Base-by-base conservation (phyloP, 108 stramenopile species). In the Asterionellopsis glacialis region DNA sequence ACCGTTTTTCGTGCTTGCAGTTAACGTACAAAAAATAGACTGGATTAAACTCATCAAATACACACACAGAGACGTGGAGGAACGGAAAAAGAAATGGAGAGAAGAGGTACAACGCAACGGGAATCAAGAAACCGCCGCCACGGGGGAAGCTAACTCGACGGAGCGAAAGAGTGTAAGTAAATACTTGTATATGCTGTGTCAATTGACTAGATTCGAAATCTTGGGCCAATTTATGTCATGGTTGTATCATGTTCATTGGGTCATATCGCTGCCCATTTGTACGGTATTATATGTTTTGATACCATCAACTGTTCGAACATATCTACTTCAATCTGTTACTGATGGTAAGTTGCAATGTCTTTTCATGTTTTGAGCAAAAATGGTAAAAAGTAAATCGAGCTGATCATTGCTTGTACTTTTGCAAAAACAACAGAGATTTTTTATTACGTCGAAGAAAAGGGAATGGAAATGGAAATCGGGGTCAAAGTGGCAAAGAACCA, bases 381-480 rank as follows among this genome's bases (percentile, higher is more conserved):
- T 48, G 1, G 16, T 43, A 19, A 16, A 48, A 2, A 48, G 9
- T 16, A 4, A 16, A 19, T 19, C 21, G 47, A 7, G 21, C 47
- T 67, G 21, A 14, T 3, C 1, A 42, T 14, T 18, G 44, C 21
- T n/a, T 56, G 16, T 45, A 19, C 16, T 54, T 5, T 54, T 22
- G n/a, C 6, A 26, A 22, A 54, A 19, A 9, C 16, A 0, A 0
- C 57, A 80, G 87, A 90, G 55, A 84, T 87, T 40, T 91, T 87
- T 59, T 65, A 64, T 47, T 85, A 85, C 48, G 82, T 85, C 2
- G 90, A 91, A 52, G 69, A 85, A 59, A 85, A 83, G 44, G 90
- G 90, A 27, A 85, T 91, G 90, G 85, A 91, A 59, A 91, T 91
- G 90, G 72, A 85, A 41, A 76, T 91, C 12, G 69, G 58, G 16